phyloP scores from a whole-genome alignment of 768 basidiomycete species.

The Xerocomellus amylosporus region DNA sequence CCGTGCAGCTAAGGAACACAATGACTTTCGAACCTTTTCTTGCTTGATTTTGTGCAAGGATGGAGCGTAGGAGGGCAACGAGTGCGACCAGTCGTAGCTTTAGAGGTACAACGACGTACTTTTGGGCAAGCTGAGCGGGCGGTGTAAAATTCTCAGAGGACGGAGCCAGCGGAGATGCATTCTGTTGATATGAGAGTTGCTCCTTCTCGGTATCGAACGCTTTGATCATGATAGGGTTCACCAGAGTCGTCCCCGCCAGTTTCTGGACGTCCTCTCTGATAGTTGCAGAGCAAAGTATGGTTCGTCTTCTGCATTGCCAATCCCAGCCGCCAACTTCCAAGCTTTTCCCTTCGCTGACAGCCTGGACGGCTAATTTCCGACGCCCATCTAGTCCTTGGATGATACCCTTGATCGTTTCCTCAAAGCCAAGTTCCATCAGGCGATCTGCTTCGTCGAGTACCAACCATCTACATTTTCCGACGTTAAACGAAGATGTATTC shows the following conservation, averaged over 20 bases:
- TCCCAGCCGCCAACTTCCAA: conserved; percentile 83
- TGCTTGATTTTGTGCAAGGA: conserved; percentile 61
- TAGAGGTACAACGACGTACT: conserved; percentile 84
- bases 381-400: conserved; percentile 84
- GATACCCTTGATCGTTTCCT: conserved; percentile 91
- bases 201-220: conserved; percentile 52
- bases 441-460: conserved; percentile 97
- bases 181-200: conserved; percentile 12
- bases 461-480: conserved; percentile 93
- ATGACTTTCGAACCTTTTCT: conserved; percentile 71
- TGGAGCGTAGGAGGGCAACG: conserved; percentile 76
- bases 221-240: conserved; percentile 81
- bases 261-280: conserved; percentile 94
- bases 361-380: conserved; percentile 65
- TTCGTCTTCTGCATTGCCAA: conserved; percentile 73
- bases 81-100: conserved; percentile 94
- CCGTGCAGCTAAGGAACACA: conserved; percentile 95
- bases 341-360: conserved; percentile 61
- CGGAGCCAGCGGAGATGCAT: conserved; percentile 15
- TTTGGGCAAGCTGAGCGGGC: conserved; percentile 90
- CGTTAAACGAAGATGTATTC: conserved; percentile 88
- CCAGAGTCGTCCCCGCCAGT: conserved; percentile 78
- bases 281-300: conserved; percentile 94
- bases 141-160: conserved; percentile 75
- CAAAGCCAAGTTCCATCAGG: conserved; percentile 97